Evolutionary conservation across 176 grass and related monocot genomes (phyloP), one percentile per base, ranked within the genome.

Genomic region (Rhynchospora pubera): DNA sequence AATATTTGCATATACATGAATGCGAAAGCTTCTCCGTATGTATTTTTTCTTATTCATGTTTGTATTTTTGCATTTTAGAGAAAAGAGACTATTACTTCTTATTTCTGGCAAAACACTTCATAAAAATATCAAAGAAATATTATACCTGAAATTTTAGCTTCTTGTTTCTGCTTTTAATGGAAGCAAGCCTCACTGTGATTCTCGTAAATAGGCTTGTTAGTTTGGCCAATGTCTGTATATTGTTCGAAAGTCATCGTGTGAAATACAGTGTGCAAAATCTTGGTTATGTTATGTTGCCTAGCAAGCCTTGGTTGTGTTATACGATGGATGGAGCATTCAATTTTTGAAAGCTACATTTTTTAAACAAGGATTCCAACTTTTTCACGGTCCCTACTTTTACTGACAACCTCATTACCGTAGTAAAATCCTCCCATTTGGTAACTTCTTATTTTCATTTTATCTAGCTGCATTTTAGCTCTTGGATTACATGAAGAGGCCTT

Each of bases 1-100:
- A 93, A 84, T 99, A 99, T 90, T 67, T 99, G 79, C 96, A 99
- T 80, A 93, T 99, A 70, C 89, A 91, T 87, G 96, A 99, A 83
- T 91, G 77, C 0, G 92, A 99, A 83, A 93, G 89, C 57, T 99
- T 95, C 59, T 99, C 96, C 72, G 96, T 99, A 93, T 77, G 96
- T 67, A 85, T 83, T 60, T 57, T 26, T 61, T 87, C 48, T 32
- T 24, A 56, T 39, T 47, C 44, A 6, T 74, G 52, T 13, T 24
- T 77, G 6, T 77, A 18, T 7, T 56, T 56, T 53, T 77, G 72
- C 50, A 24, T 24, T 5, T 56, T 77, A 32, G 6, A 55, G 42
- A 3, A 12, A 60, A 53, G 7, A 34, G 62, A 12, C 26, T 28
- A 28, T 28, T 28, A 28, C 26, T 28, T 28, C 34, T 68, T 67